These are phyloP conservation scores for Penicillium canescens DNA, from an alignment of 495 filamentous ascomycete species.

Conservation along the genomic window DNA sequence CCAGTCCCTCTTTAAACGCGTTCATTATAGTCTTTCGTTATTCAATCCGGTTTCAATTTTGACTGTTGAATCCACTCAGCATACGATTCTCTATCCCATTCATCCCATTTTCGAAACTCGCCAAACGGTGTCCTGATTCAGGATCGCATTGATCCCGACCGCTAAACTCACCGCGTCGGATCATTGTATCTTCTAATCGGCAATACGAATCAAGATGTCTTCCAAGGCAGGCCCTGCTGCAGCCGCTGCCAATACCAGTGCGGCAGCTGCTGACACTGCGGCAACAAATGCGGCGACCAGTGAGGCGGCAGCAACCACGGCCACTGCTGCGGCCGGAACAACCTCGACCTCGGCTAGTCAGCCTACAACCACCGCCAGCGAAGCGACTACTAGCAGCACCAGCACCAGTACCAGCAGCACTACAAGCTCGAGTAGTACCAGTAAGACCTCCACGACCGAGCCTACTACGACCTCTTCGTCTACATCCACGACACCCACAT, in stretches of 20 bases:
- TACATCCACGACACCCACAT: slow-evolving; percentile 7
- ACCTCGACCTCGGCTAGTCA: not conserved
- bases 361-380: slow-evolving; percentile 13
- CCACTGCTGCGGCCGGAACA: slow-evolving; percentile 3
- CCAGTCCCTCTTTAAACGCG: slow-evolving; percentile 8
- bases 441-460: slow-evolving; percentile 29
- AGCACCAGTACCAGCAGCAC: slow-evolving; percentile 10
- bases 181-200: not conserved
- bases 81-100: not conserved
- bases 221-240: not conserved
- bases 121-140: slow-evolving; percentile 1
- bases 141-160: slow-evolving; percentile 6
- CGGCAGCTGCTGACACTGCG: not conserved
- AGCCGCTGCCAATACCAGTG: not conserved
- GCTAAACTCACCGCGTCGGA: not conserved
- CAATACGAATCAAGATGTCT: not conserved
- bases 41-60: not conserved
- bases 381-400: slow-evolving; percentile 11
- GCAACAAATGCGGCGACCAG: not conserved
- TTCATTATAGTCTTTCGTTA: slow-evolving; percentile 21
- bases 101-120: not conserved
- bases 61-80: not conserved
- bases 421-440: slow-evolving; percentile 13
- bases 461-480: slow-evolving; percentile 23
- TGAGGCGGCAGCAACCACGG: not conserved